Conservation (phyloP, 352 stramenopile genomes). For the Globisporangium perplexum region DNA sequence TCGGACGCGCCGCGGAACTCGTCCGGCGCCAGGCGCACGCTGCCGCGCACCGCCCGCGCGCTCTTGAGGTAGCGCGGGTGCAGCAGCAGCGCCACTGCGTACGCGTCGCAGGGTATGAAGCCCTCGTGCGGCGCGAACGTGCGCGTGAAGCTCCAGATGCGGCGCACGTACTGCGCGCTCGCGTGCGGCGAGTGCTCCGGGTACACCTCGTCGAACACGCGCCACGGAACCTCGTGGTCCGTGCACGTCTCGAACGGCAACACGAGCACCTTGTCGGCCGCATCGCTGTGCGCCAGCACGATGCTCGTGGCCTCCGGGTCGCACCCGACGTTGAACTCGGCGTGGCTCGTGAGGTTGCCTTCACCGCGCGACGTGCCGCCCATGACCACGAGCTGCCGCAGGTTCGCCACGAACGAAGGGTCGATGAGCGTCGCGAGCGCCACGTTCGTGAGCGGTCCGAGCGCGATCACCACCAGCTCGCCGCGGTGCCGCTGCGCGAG, state of each 20-base stretch:
- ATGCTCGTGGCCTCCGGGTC: constrained; percentile 78
- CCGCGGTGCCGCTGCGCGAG: constrained; percentile 44
- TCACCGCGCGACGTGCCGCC: constrained; percentile 60
- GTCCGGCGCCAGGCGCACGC: constrained; percentile 50
- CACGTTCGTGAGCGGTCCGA: constrained; percentile 78
- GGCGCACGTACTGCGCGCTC: constrained; percentile 43
- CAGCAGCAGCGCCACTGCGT: constrained; percentile 62
- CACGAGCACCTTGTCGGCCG: constrained; percentile 50
- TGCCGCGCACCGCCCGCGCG: constrained; percentile 30
- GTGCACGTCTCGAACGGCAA: constrained; percentile 65
- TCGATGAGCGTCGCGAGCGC: constrained; percentile 70
- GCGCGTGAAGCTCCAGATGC: constrained; percentile 58
- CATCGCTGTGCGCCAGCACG: constrained; percentile 54
- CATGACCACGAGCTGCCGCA: constrained; percentile 74
- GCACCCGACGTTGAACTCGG: constrained; percentile 79
- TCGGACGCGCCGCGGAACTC: constrained; percentile 44
- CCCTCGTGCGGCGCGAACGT: constrained; percentile 28
- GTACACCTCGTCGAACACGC: constrained; percentile 65
- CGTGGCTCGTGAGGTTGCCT: constrained; percentile 60
- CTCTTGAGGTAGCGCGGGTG: constrained; percentile 48
- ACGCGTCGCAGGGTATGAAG: constrained; percentile 73
- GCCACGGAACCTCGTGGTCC: constrained; percentile 55
- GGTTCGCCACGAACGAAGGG: constrained; percentile 48
- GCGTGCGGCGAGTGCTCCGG: constrained; percentile 24
- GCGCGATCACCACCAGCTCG: constrained; percentile 67